Base-by-base conservation (phyloP, 2,329 filamentous ascomycete genomes). In the Cucurbitaria berberidis region DNA sequence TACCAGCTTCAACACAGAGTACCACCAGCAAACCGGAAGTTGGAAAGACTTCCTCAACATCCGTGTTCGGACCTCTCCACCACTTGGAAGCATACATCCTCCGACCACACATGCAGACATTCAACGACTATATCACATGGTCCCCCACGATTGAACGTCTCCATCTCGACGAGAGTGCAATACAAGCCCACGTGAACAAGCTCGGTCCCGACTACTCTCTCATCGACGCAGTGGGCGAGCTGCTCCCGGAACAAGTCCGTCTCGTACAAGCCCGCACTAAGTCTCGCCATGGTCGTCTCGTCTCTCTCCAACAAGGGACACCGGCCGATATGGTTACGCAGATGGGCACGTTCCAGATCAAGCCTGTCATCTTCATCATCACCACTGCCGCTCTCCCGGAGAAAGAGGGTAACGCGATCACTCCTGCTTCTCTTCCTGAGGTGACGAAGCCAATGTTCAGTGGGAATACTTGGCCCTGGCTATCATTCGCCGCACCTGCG, bases 41-140 rank as follows among this genome's bases (percentile, higher is more conserved):
- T 8, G 3, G 5, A 10, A 16, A 16, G 5, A 5, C 30, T n/a
- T 21, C 2, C 19, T n/a, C 11, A 5, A 13, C 19, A 6, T 6
- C 18, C 36, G 7, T 11, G 3, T 22, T n/a, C 2, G 21, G 24
- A 18, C 40, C 26, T 30, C 18, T 19, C 24, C 13, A 35, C 3
- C 40, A 53, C 22, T 26, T 62, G 0, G 60, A 65, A 48, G 62
- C 62, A 10, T 65, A 60, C 44, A 54, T 63, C 34, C 49, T 67
- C 10, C 55, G 45, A 2, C 53, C 59, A 1, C 8, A 50, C 16
- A 48, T 24, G 9, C 46, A 58, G 16, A 42, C 56, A 4, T 3
- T 43, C 27, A 13, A 36, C 1, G 9, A 27, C 19, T 11, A 22
- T 21, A 36, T 60, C 27, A 45, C 49, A 13, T 60, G 49, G 48